Percentiles rank a stretch among this genome's conserved stretches.
Conservation (phyloP, 1,284 basidiomycete species). For the Pseudozyma tsukubaensis region DNA sequence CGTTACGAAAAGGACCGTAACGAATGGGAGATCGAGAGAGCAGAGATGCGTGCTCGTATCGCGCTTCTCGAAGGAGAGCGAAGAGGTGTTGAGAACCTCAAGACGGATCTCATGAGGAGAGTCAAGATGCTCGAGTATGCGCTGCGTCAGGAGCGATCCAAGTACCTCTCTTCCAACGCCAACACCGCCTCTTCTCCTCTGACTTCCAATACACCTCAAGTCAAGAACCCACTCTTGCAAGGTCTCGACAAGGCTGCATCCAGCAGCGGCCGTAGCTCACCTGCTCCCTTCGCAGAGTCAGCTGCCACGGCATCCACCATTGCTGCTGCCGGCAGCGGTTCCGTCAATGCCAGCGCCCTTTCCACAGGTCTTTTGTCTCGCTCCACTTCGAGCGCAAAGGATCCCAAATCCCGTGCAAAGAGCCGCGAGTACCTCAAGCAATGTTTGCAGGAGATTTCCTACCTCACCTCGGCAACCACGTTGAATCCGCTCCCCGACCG, state of each 20-base stretch:
- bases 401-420: conserved; percentile 91
- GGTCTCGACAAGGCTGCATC: conserved; percentile 46
- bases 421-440: conserved; percentile 98
- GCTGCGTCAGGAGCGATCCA: conserved; percentile 79
- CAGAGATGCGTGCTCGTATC: conserved; percentile 97
- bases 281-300: conserved; percentile 34
- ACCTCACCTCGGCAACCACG: conserved; percentile 93
- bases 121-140: conserved; percentile 97
- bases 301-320: conserved; percentile 23
- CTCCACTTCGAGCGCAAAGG: conserved; percentile 73
- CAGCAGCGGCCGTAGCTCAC: conserved; percentile 58
- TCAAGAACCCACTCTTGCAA: conserved; percentile 45
- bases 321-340: conserved; percentile 19
- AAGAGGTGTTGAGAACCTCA: conserved; percentile 94
- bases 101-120: conserved; percentile 91
- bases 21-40: conserved; percentile 99
- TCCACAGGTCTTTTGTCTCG: conserved; percentile 34
- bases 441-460: conserved; percentile 96
- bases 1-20: conserved; percentile 92
- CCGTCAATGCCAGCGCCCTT: conserved; percentile 26
- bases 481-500: conserved; percentile 83
- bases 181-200: conserved; percentile 21
- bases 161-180: conserved; percentile 40
- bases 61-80: conserved; percentile 97
- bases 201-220: conserved; percentile 37